Base-by-base conservation (phyloP, 2,329 filamentous ascomycete genomes). In the Chalara sp. region DNA sequence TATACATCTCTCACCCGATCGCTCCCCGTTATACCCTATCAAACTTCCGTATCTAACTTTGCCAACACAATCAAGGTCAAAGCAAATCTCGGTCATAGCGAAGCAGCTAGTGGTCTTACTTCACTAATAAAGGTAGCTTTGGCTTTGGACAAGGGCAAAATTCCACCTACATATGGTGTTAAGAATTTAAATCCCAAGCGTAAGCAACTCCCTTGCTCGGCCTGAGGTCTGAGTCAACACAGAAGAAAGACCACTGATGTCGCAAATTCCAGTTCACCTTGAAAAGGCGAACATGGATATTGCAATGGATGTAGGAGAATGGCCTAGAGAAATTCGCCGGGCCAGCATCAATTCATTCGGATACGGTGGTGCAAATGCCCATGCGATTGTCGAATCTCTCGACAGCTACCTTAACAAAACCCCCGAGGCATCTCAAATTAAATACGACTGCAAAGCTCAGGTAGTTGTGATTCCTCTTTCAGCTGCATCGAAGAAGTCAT, bases 51-150 rank as follows among this genome's bases (percentile, higher is more conserved):
- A 21, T 21, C 21, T 21, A 21, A 21, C 21, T 21, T 21, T 21
- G 21, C 21, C 21, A 3, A 21, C 21, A 21, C 21, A 21, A 21
- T 21, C 21, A 21, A 21, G 12, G 45, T 61, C 30, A 64, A 63
- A 45, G 51, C 51, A 5, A 59, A 59, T 49, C 47, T 63, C 4
- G 60, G 61, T 6, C 61, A 64, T 45, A 21, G 42, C 3, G 61
- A 62, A 51, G 52, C 65, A 5, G 49, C 49, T 8, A 44, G 41
- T 28, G 41, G 41, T 2, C 41, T 44, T 12, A 21, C 41, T 12
- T n/a, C 12, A n/a, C 8, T 44, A 8, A 44, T 44, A 2, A 44
- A 44, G 21, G 10, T 21, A 44, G 41, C 21, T 8, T 29, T 44
- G 12, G 8, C 10, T 29, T n/a, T 44, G 21, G 41, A 44, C 8